Evolutionary conservation across 2,329 filamentous ascomycete species (phyloP).

Genomic region (Nigrospora osmanthi): DNA sequence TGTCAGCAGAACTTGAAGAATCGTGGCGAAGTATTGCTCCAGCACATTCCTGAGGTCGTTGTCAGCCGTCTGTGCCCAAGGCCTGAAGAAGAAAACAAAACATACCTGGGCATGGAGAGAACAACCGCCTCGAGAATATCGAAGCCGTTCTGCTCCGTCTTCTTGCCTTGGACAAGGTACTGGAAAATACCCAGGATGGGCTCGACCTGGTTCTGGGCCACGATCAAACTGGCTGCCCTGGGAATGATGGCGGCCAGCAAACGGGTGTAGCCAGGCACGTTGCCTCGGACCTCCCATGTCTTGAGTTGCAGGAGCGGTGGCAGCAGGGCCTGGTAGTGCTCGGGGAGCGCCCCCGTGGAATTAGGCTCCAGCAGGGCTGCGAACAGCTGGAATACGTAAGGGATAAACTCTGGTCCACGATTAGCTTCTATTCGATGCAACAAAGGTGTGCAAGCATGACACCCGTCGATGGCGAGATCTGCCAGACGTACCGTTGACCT

Average conservation of each 20-base stretch:
- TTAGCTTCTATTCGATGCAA: conserved; percentile 16
- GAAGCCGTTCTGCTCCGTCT: conserved; percentile 79
- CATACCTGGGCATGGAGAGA: conserved; percentile 63
- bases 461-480: too few relatives aligned
- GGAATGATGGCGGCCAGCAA: conserved; percentile 79
- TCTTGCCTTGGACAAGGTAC: conserved; percentile 72
- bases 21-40: conserved; percentile 69
- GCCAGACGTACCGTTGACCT: conserved; percentile 60
- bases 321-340: conserved; percentile 74
- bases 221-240: conserved; percentile 64
- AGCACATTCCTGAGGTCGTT: conserved; percentile 44
- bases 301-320: conserved; percentile 70
- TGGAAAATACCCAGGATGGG: conserved; percentile 94
- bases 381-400: conserved; percentile 93
- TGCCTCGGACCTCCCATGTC: conserved; percentile 88
- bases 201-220: conserved; percentile 74
- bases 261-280: conserved; percentile 83
- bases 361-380: conserved; percentile 85
- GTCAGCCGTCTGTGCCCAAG: conserved; percentile 12
- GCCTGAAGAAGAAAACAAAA: conserved; percentile 7
- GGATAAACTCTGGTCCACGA: conserved; percentile 67
- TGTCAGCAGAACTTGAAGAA: conserved; percentile 77
- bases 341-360: conserved; percentile 67
- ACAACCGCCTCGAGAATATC: conserved; percentile 82
- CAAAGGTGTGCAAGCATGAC: too few relatives aligned